Evolutionary conservation across 805 yeast species (phyloP), one percentile per base, ranked within the genome.

Genomic region (Candida khao-thaluensis): DNA sequence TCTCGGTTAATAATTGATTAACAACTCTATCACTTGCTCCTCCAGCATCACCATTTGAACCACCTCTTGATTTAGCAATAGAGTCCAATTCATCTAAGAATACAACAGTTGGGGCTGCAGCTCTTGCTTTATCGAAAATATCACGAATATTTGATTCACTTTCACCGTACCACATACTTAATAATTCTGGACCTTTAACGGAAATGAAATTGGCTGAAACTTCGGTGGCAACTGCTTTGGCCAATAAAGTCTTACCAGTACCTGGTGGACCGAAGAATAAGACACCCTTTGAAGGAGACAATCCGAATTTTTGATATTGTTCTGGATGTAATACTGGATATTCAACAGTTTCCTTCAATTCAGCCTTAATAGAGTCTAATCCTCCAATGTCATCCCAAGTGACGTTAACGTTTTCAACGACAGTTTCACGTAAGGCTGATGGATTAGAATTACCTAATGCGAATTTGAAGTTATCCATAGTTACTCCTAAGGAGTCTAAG

Each of bases 381-480:
- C 99, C 99, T 71, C 99, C 99, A 75, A 93, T 89, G 60, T 93
- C 99, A 65, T 90, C 95, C 99, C 99, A 93, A 42, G 96, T 90
- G 56, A 93, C 98, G 57, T 93, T 93, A 60, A 93, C 98, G 56
- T 89, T 83, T 75, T 95, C 98, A 49, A 95, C 99, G 55, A 93
- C 99, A 42, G 99, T 95, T 74, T 93, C 99, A 74, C 99, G 93
- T 57, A 95, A 77, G 2, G 99, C 99, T 46, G 97, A 88, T 66
- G 99, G 99, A 65, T 93, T 95, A 49, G 97, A 89, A 70, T 88
- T 89, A 62, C 98, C 97, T 38, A 95, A 76, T 4, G 99, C 98
- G 57, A 93, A 93, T 72, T 93, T 82, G 72, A 93, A 93, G 79
- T 93, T 93, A 52, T 93, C 99, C 98, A 91, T 91, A 17, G 98